These are phyloP conservation scores for Stramenopiles sp. DNA, from an alignment of 352 stramenopile species.

Conservation along the genomic window DNA sequence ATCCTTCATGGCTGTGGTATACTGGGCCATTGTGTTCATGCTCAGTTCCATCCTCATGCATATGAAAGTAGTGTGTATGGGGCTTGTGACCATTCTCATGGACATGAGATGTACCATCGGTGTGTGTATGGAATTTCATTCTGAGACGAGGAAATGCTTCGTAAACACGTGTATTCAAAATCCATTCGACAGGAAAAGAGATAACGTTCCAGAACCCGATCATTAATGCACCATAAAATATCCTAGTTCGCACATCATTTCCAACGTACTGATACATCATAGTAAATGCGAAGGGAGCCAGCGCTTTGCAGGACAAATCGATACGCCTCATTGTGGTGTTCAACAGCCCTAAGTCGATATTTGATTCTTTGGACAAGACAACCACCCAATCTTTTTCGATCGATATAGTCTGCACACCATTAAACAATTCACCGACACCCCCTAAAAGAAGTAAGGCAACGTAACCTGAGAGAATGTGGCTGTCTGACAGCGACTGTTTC, in stretches of 20 bases:
- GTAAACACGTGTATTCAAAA: constrained; percentile 45
- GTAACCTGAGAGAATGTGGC: constrained; percentile 18
- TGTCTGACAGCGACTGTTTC: constrained; percentile 28
- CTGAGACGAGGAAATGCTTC: constrained; percentile 3
- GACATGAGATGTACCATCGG: not conserved
- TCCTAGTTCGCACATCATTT: constrained; percentile 35
- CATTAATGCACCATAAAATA: constrained; percentile 32
- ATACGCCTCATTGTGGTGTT: constrained; percentile 56
- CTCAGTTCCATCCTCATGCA: not conserved
- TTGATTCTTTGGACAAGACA: constrained; percentile 38
- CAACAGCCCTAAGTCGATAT: constrained; percentile 32
- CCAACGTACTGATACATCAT: constrained; percentile 53
- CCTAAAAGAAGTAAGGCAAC: constrained; percentile 34
- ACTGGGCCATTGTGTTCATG: not conserved
- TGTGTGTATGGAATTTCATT: not conserved
- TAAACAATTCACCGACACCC: constrained; percentile 44
- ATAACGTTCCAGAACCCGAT: constrained; percentile 53
- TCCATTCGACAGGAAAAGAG: constrained; percentile 47
- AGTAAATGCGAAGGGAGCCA: constrained; percentile 44
- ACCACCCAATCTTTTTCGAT: constrained; percentile 63
- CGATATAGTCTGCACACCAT: constrained; percentile 44
- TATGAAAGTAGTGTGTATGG: not conserved
- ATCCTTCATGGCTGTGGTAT: not conserved
- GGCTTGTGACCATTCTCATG: not conserved
- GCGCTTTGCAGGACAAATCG: constrained; percentile 48